phyloP scores from a whole-genome alignment of 306 rosid species.

The Begonia fuchsioides region DNA sequence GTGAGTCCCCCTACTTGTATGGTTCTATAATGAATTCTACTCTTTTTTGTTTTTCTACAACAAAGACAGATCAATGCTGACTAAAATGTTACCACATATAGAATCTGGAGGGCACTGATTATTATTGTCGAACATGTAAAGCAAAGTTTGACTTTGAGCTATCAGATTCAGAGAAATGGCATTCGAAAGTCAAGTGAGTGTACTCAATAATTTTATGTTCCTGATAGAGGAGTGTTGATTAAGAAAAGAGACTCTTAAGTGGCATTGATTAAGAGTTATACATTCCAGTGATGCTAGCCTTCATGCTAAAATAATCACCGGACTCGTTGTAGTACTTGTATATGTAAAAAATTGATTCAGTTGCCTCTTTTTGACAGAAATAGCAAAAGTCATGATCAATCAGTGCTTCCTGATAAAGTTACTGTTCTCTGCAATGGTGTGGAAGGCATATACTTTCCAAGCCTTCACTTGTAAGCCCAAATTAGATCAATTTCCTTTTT shows the following conservation, averaged over 20 bases:
- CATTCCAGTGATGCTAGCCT: no score
- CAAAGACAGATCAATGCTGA: no score
- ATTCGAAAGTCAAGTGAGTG: slow-evolving; percentile 72
- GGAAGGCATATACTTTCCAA: slow-evolving; percentile 92
- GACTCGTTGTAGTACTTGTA: no score
- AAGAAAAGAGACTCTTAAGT: no score
- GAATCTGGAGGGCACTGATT: slow-evolving; percentile 89
- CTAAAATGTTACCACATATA: slow-evolving; percentile 21
- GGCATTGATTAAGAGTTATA: no score
- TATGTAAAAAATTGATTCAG: no score
- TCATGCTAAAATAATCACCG: no score
- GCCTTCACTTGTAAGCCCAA: slow-evolving; percentile 84
- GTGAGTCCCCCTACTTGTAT: slow-evolving; percentile 38
- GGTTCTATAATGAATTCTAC: slow-evolving; percentile 12
- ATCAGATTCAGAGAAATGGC: slow-evolving; percentile 80
- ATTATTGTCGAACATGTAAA: slow-evolving; percentile 95
- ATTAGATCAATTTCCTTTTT: background rate
- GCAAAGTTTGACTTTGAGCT: slow-evolving; percentile 88
- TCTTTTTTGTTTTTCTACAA: no score
- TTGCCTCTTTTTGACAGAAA: slow-evolving; percentile 25
- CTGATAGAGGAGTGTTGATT: background rate
- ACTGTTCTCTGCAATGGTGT: slow-evolving; percentile 84
- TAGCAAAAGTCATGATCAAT: slow-evolving; percentile 38
- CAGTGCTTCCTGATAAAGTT: slow-evolving; percentile 64
- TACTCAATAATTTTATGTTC: background rate